These are phyloP conservation scores for Coemansia sp. DNA, from an alignment of 192 early-diverging fungal species.

Conservation along the genomic window DNA sequence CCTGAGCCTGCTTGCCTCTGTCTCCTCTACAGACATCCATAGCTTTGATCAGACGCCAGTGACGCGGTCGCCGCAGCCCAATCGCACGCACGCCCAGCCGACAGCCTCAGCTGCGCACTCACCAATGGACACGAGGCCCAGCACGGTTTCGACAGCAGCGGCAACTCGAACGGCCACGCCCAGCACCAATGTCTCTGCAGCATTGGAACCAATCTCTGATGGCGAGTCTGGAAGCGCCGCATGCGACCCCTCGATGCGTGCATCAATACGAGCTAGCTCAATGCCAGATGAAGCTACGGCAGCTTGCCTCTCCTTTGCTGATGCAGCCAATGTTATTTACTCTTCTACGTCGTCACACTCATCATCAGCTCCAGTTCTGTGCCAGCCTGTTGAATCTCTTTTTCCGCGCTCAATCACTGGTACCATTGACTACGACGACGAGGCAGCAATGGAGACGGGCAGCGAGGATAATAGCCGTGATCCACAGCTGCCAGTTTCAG, in stretches of 20 bases:
- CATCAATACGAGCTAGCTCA: constrained; percentile 11
- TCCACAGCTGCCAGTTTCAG: constrained; percentile 9
- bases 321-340: constrained; percentile 3
- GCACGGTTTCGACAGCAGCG: constrained; percentile 5
- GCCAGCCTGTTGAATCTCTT: neutral
- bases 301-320: constrained; percentile 2
- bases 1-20: constrained; percentile 11
- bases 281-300: neutral
- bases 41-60: constrained; percentile 7
- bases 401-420: neutral
- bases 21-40: constrained; percentile 4
- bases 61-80: neutral
- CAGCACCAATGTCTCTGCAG: neutral
- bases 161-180: constrained; percentile 11
- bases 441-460: constrained; percentile 15
- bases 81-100: neutral
- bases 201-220: constrained; percentile 3
- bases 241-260: neutral
- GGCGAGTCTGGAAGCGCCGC: neutral
- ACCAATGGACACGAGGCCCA: constrained; percentile 3
- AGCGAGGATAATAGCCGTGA: constrained; percentile 8
- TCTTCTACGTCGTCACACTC: constrained; percentile 10
- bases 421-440: constrained; percentile 1
- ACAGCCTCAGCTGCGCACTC: neutral
- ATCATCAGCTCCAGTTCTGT: constrained; percentile 1